Conservation (phyloP, 164 flowering plant species). For the Berberis vulgaris region DNA sequence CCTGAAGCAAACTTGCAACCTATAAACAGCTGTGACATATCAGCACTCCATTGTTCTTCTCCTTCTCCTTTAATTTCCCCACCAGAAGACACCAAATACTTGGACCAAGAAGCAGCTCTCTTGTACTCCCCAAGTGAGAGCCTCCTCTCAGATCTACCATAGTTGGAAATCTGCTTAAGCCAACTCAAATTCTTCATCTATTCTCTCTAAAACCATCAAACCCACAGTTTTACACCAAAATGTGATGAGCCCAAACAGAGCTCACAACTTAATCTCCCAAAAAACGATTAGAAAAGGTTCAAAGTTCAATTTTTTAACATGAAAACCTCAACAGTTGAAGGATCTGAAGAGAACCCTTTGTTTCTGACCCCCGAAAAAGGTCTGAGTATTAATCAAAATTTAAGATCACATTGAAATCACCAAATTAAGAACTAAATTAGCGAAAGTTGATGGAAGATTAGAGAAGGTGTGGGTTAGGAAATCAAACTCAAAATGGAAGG, state of each 20-base stretch:
- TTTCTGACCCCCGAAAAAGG: too few relatives aligned
- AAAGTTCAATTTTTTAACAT: too few relatives aligned
- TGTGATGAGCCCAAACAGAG: background rate
- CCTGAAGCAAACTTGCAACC: slow-evolving; percentile 75
- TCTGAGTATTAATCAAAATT: too few relatives aligned
- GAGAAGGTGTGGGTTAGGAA: too few relatives aligned
- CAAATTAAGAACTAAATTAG: too few relatives aligned
- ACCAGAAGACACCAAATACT: slow-evolving; percentile 67
- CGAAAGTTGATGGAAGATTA: too few relatives aligned
- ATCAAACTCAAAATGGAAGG: too few relatives aligned
- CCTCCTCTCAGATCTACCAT: slow-evolving; percentile 39
- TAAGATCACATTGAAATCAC: too few relatives aligned
- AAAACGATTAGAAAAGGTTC: background rate
- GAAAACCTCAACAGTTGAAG: too few relatives aligned
- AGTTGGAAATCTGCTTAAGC: slow-evolving; percentile 42
- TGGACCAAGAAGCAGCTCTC: slow-evolving; percentile 78
- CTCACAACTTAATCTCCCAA: background rate
- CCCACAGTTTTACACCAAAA: background rate
- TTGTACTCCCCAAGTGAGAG: slow-evolving; percentile 73
- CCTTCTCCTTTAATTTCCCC: slow-evolving; percentile 66
- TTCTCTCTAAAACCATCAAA: slow-evolving; percentile 13
- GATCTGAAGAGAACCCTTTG: too few relatives aligned
- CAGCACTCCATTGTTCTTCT: slow-evolving; percentile 76
- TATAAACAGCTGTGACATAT: slow-evolving; percentile 69
- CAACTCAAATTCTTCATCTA: slow-evolving; percentile 53